A percentile compares a stretch with the other conserved stretches of the same genome.
These are phyloP conservation scores for Ajuga reptans DNA, from an alignment of 305 asterid species.

Conservation along the genomic window DNA sequence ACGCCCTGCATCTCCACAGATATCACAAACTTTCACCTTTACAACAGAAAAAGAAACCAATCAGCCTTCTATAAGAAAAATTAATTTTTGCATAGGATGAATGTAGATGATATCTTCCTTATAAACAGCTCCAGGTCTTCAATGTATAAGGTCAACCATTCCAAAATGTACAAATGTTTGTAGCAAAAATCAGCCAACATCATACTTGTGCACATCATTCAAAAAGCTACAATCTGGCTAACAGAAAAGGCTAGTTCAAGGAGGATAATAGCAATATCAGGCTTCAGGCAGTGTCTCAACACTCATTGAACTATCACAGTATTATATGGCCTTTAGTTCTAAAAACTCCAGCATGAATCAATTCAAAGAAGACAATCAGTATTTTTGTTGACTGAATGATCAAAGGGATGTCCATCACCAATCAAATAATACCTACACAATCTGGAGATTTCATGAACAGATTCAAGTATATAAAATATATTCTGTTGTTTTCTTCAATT, in stretches of 20 bases:
- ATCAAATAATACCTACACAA: not conserved
- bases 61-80: constrained; percentile 7
- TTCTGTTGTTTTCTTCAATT: not conserved
- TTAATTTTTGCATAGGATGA: constrained; percentile 1
- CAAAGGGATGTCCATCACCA: constrained; percentile 2
- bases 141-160: not conserved
- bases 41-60: constrained; percentile 21
- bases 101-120: constrained; percentile 1
- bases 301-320: not conserved
- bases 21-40: constrained; percentile 94
- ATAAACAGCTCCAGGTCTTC: constrained; percentile 11
- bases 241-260: not conserved
- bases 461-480: not conserved
- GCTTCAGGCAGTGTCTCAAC: not conserved
- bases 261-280: constrained; percentile 9
- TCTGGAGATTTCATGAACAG: not conserved
- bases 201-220: not conserved
- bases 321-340: not conserved
- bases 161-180: not conserved
- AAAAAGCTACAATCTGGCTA: not conserved
- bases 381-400: constrained; percentile 8
- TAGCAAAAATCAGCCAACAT: constrained; percentile 8
- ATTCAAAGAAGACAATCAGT: constrained; percentile 4
- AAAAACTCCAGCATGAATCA: constrained; percentile 12
- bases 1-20: constrained; percentile 88